Percentiles rank a stretch among this genome's conserved stretches.
These are phyloP conservation scores for Fonsecaea nubica DNA, from an alignment of 2,329 filamentous ascomycete genomes.

Conservation along the genomic window DNA sequence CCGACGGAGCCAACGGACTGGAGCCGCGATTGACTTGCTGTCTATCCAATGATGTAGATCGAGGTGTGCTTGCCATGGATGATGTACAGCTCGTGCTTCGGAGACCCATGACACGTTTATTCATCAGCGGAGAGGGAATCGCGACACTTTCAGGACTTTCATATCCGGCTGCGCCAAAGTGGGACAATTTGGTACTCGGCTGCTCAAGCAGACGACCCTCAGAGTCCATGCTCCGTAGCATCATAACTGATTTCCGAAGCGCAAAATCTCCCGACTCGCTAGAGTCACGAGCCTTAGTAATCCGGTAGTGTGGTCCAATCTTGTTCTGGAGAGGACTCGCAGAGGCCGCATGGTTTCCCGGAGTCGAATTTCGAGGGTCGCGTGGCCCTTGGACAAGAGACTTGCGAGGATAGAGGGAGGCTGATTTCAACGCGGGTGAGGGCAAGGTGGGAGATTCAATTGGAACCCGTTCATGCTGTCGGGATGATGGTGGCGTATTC, in stretches of 20 bases:
- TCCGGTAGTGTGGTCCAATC: slow-evolving; percentile 5
- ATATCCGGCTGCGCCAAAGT: neutral
- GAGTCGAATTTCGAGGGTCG: slow-evolving; percentile 36
- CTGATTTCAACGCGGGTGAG: slow-evolving; percentile 29
- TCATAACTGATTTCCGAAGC: slow-evolving; percentile 45
- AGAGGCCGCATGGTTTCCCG: slow-evolving; percentile 32
- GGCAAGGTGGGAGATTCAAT: slow-evolving; percentile 29
- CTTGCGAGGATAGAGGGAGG: slow-evolving; percentile 26
- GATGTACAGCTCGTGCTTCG: slow-evolving; percentile 19
- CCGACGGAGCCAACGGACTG: slow-evolving; percentile 13
- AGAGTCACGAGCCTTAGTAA: slow-evolving; percentile 28
- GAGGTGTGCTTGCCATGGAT: slow-evolving; percentile 24
- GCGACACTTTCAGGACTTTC: slow-evolving; percentile 10
- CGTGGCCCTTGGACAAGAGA: slow-evolving; percentile 35
- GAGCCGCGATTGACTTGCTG: slow-evolving; percentile 27
- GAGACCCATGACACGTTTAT: slow-evolving; percentile 27
- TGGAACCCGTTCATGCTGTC: slow-evolving; percentile 6
- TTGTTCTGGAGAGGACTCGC: slow-evolving; percentile 35
- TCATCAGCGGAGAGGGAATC: slow-evolving; percentile 18
- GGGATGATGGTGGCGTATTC: slow-evolving; percentile 24
- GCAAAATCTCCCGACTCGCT: slow-evolving; percentile 40
- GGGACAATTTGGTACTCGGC: slow-evolving; percentile 10
- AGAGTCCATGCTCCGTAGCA: slow-evolving; percentile 41
- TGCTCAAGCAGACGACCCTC: slow-evolving; percentile 32
- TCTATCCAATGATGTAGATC: slow-evolving; percentile 28